Conservation (phyloP, 2,329 filamentous ascomycete species). For the Ophiostoma quercus region DNA sequence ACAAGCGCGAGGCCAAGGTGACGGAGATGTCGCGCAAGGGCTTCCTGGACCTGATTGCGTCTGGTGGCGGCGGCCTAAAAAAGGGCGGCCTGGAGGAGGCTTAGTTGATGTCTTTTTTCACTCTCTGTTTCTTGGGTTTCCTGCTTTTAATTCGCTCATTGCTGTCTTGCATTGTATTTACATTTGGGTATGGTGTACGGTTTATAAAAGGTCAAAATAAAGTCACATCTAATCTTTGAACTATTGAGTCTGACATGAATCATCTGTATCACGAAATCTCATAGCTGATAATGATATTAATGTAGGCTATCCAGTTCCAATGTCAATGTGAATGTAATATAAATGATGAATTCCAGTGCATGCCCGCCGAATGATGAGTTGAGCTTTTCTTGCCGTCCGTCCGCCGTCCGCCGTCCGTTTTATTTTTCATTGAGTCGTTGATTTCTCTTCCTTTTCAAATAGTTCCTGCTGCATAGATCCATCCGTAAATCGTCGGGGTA, state of each 20-base stretch:
- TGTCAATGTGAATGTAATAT: not conserved
- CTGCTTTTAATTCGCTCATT: not conserved
- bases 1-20: slow-evolving; percentile 76
- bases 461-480: not conserved
- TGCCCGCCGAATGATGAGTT: slow-evolving; percentile 5
- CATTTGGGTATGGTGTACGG: not conserved
- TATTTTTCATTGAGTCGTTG: not conserved
- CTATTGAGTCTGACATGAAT: too few relatives aligned
- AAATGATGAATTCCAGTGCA: not conserved
- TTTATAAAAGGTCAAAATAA: not conserved
- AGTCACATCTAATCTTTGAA: not conserved
- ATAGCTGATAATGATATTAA: not conserved
- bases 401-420: not conserved
- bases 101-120: slow-evolving; percentile 29
- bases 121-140: not conserved
- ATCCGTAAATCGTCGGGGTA: slow-evolving; percentile 13
- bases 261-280: too few relatives aligned
- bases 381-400: not conserved
- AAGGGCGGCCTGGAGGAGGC: slow-evolving; percentile 56
- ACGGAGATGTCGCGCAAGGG: slow-evolving; percentile 97
- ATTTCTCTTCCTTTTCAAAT: not conserved
- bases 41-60: slow-evolving; percentile 83
- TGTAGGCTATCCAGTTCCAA: not conserved
- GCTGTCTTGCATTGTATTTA: not conserved
- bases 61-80: slow-evolving; percentile 55